phyloP scores from a whole-genome alignment of 352 stramenopile species.

The Globisporangium abappressorium region DNA sequence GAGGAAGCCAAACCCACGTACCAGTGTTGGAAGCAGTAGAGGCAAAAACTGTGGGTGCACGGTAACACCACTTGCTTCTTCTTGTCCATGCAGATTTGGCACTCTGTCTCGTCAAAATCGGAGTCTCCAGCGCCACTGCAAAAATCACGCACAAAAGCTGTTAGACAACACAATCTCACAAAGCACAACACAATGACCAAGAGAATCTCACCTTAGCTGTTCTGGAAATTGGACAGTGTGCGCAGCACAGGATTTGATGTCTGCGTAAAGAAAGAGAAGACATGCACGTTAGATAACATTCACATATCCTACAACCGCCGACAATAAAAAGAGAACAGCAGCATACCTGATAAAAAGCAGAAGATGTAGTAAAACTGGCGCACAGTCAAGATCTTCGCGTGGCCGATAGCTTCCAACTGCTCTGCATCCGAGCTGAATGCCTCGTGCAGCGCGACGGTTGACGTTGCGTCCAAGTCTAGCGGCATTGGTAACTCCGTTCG shows the following conservation, averaged over 20 bases:
- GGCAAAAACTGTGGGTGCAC: constrained; percentile 76
- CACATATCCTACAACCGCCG: not conserved
- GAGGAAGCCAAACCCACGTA: constrained; percentile 12
- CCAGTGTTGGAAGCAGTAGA: constrained; percentile 78
- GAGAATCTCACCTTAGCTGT: constrained; percentile 22
- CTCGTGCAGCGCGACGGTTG: constrained; percentile 21
- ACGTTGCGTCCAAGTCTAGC: constrained; percentile 13
- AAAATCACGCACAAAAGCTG: constrained; percentile 8
- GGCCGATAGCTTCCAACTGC: constrained; percentile 46
- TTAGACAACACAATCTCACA: not conserved
- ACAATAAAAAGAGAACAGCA: not conserved
- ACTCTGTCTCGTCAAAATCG: constrained; percentile 77
- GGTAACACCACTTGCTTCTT: constrained; percentile 75
- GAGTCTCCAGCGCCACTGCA: constrained; percentile 21
- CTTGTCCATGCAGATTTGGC: constrained; percentile 86
- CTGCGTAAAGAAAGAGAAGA: constrained; percentile 17
- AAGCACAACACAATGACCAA: not conserved
- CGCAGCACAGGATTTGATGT: constrained; percentile 61
- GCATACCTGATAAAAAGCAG: constrained; percentile 62
- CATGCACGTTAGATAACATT: not conserved
- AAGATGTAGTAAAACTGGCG: constrained; percentile 84
- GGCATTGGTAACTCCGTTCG: constrained; percentile 28
- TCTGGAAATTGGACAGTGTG: constrained; percentile 61
- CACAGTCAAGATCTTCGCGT: constrained; percentile 61
- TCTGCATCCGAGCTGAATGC: constrained; percentile 22